Evolutionary conservation across 2,329 filamentous ascomycete genomes (phyloP), one percentile per base, ranked within the genome.

Genomic region (Fusarium verticillioides): DNA sequence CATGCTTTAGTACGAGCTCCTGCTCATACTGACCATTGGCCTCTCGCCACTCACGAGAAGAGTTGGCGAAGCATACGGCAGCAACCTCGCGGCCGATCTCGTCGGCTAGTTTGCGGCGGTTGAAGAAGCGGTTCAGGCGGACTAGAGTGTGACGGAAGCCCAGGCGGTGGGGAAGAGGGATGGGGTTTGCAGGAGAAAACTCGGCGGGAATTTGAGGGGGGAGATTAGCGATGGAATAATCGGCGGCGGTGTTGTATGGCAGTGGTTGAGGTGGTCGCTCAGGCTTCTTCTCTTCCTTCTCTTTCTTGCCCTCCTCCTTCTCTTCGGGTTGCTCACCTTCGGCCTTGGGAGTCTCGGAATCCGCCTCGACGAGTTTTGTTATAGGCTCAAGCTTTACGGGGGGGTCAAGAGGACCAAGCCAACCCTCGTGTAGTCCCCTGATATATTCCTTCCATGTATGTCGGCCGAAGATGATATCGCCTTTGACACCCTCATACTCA

Each of bases 361-460:
- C 56, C 43, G 62, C 34, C n/a, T 78, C 76, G 9, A 78, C 70
- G 10, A 76, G 72, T 46, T 74, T 77, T 16, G 54, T 28, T 64
- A 77, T 57, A 70, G 61, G 40, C 56, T 78, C 73, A 39, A 78
- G 64, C 60, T 84, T 80, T 34, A 80, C 78, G 4, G 93, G 92
- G 63, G 90, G 83, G 66, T 92, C 89, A 47, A 97, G 84, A 12
- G 96, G 95, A 0, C 96, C 96, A 30, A 99, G 85, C 96, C 96
- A 99, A 63, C 96, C 96, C 83, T 99, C 96, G 81, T 99, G 96
- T 74, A 98, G 80, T 50, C 96, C 96, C 66, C 95, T 89, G 30
- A 98, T 86, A 81, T 98, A 99, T 83, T 99, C 96, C 84, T 98
- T 99, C 96, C 96, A 99, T 15, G 96, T 92, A 80, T 98, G 93